phyloP scores from a whole-genome alignment of 495 filamentous ascomycete genomes.

The Podospora tetraspora region DNA sequence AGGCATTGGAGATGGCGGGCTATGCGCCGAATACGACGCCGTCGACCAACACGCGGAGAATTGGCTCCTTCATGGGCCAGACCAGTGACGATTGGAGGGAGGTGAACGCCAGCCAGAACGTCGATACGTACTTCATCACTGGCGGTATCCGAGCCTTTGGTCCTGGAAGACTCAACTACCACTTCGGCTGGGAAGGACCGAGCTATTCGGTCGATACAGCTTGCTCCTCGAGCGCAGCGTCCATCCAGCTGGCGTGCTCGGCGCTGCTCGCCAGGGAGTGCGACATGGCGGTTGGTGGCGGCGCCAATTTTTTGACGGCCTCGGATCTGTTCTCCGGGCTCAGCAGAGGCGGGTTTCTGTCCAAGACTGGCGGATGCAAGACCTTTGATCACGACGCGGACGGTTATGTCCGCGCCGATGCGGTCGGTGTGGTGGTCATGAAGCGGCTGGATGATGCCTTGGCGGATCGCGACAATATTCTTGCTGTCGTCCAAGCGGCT shows the following conservation, averaged over 20 bases:
- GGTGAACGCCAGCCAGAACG: conserved; percentile 67
- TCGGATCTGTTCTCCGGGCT: conserved; percentile 64
- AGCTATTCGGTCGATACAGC: conserved; percentile 41
- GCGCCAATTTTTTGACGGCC: conserved; percentile 59
- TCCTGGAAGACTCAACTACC: conserved; percentile 39
- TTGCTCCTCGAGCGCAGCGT: conserved; percentile 37
- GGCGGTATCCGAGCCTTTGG: conserved; percentile 72
- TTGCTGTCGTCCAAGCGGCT: conserved; percentile 48
- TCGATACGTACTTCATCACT: conserved; percentile 78
- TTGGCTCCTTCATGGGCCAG: conserved; percentile 81
- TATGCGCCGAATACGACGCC: conserved; percentile 69
- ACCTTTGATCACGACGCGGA: conserved; percentile 36
- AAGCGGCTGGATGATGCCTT: conserved; percentile 49
- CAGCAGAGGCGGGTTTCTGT: conserved; percentile 33
- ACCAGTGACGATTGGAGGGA: conserved; percentile 79
- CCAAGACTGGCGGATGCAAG: conserved; percentile 25
- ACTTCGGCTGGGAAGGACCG: conserved; percentile 38
- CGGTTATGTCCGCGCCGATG: conserved; percentile 45
- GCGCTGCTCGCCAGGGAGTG: conserved; percentile 64
- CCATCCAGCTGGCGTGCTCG: conserved; percentile 48
- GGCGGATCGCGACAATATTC: conserved; percentile 44
- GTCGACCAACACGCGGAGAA: conserved; percentile 66
- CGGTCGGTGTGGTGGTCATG: conserved; percentile 34
- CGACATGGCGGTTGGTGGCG: conserved; percentile 58
- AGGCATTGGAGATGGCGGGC: conserved; percentile 78